phyloP scores from a whole-genome alignment of 495 filamentous ascomycete species.

The Penicillium paradoxum region DNA sequence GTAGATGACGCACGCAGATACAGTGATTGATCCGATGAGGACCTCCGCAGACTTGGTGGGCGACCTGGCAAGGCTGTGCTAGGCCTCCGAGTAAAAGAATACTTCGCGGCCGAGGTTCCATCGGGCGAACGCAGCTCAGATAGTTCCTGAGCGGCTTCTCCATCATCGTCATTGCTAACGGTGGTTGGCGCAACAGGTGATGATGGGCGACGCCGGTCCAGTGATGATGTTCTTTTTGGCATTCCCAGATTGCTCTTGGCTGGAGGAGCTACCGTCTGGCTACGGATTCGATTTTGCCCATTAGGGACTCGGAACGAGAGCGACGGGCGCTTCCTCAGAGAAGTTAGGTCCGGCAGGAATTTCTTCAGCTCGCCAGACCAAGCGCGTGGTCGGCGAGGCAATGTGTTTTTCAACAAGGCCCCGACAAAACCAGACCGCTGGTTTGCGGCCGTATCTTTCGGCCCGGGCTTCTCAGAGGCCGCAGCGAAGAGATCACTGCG shows the following conservation, averaged over 20 bases:
- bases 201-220: constrained; percentile 2
- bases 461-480: neutral
- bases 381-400: constrained; percentile 37
- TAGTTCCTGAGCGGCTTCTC: constrained; percentile 17
- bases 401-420: constrained; percentile 34
- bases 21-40: constrained; percentile 72
- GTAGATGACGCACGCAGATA: constrained; percentile 60
- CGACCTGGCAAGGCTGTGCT: constrained; percentile 21
- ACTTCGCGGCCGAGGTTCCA: constrained; percentile 28
- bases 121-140: constrained; percentile 29
- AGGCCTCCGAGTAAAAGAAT: constrained; percentile 30
- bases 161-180: constrained; percentile 12
- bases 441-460: constrained; percentile 13
- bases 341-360: constrained; percentile 41
- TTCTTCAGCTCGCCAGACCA: constrained; percentile 42
- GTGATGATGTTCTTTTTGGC: constrained; percentile 7
- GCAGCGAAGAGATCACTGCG: constrained; percentile 13
- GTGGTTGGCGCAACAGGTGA: neutral
- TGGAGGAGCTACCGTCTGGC: constrained; percentile 22
- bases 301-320: constrained; percentile 37
- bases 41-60: constrained; percentile 49
- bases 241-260: neutral
- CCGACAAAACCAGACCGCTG: constrained; percentile 37
- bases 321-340: constrained; percentile 45
- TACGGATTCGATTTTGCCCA: constrained; percentile 25